Conservation (phyloP, 768 basidiomycete genomes). For the Dentipellis fragilis region DNA sequence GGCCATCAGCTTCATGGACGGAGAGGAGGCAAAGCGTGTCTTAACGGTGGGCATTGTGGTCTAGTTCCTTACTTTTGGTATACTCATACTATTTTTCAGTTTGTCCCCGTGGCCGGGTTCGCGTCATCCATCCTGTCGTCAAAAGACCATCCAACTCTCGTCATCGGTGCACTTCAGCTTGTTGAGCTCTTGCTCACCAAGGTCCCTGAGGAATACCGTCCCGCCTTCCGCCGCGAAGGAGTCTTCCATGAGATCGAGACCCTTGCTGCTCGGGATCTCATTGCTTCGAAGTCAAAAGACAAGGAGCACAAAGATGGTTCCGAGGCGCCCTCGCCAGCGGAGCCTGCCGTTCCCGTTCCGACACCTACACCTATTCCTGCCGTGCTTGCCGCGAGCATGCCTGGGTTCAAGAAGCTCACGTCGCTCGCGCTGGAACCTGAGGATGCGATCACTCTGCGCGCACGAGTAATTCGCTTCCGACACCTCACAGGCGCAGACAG, state of each 20-base stretch:
- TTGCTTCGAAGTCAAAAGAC: slow-evolving; percentile 43
- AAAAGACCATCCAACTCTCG: slow-evolving; percentile 79
- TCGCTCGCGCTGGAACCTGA: slow-evolving; percentile 70
- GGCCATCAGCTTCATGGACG: slow-evolving; percentile 82
- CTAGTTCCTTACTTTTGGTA: neutral
- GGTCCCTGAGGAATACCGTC: slow-evolving; percentile 74
- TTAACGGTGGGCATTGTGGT: slow-evolving; percentile 50
- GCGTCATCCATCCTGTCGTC: slow-evolving; percentile 90
- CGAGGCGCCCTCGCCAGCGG: slow-evolving; percentile 29
- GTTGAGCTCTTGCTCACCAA: slow-evolving; percentile 86
- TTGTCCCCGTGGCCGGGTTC: slow-evolving; percentile 91
- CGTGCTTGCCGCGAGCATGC: slow-evolving; percentile 33
- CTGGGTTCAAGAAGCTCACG: slow-evolving; percentile 61
- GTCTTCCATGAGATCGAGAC: slow-evolving; percentile 91
- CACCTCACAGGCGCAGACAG: slow-evolving; percentile 53
- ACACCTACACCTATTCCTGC: slow-evolving; percentile 29
- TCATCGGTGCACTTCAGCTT: slow-evolving; percentile 84
- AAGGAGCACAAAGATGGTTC: slow-evolving; percentile 28
- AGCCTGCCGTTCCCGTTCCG: slow-evolving; percentile 20
- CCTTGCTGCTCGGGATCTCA: slow-evolving; percentile 55
- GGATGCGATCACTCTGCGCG: slow-evolving; percentile 88
- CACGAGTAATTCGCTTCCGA: slow-evolving; percentile 81
- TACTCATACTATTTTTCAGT: slow-evolving; percentile 33
- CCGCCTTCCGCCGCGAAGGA: slow-evolving; percentile 88
- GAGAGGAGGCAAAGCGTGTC: slow-evolving; percentile 64